Conservation (phyloP, 371 early-diverging fungal species). For the Dinochytrium kinnereticum region DNA sequence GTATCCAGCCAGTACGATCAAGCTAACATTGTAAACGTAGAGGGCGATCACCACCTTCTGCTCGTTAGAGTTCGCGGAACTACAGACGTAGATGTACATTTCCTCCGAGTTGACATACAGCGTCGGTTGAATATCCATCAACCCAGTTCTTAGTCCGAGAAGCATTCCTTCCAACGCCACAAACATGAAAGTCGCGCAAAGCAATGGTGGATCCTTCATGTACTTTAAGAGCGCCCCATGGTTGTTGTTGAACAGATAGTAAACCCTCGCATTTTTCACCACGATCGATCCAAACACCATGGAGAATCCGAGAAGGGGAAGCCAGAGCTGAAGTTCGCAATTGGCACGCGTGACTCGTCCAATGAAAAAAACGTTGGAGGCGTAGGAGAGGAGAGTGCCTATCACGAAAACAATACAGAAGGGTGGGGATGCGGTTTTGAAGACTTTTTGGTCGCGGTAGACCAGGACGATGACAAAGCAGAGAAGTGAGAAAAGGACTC, state of each 20-base stretch:
- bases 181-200: neutral
- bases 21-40: conserved; percentile 10
- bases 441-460: conserved; percentile 15
- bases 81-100: conserved; percentile 16
- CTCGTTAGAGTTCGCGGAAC: neutral
- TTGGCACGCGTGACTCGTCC: neutral
- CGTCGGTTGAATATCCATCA: neutral
- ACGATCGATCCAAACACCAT: conserved; percentile 22
- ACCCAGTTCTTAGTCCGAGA: neutral
- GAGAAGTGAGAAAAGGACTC: neutral
- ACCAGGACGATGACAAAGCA: conserved; percentile 13
- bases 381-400: conserved; percentile 11
- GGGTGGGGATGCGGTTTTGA: conserved; percentile 17
- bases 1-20: conserved; percentile 13
- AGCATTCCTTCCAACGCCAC: conserved; percentile 4
- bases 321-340: conserved; percentile 18
- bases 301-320: conserved; percentile 12
- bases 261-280: conserved; percentile 14
- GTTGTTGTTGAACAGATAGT: conserved; percentile 18
- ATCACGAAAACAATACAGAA: conserved; percentile 14
- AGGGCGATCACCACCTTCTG: neutral
- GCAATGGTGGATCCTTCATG: conserved; percentile 12
- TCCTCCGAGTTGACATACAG: neutral
- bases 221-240: neutral
- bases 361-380: conserved; percentile 20